Base-by-base conservation (phyloP, 2,329 filamentous ascomycete genomes). In the Ophiocordyceps camponoti-saundersi region DNA sequence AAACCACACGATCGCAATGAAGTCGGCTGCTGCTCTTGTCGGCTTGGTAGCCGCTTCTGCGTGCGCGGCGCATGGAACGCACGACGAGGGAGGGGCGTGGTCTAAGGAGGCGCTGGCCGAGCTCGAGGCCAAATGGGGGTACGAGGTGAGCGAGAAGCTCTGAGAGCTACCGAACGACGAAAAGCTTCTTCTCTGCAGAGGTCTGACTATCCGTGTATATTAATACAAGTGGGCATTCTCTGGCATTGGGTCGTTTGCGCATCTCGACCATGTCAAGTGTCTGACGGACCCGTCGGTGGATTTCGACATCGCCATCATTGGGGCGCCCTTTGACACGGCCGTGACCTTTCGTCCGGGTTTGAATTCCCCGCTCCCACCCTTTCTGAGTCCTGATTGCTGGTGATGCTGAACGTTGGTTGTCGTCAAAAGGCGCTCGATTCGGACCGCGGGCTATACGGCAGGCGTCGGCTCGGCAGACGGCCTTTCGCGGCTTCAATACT, bases 381-480 rank as follows among this genome's bases (percentile, higher is more conserved):
- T 18, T 6, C 16, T n/a, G 6, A n/a, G 3, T 3, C 13, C 16
- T 16, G n/a, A n/a, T 18, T 16, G 36, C n/a, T 18, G 12, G n/a
- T 6, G n/a, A 2, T 40, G 36, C 15, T 23, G 21, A 42, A 3
- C 3, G 10, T 20, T 4, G 16, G 16, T 36, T 2, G 2, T 18
- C 34, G 34, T 36, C 7, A 16, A 1, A 50, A 68, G 73, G 82
- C 39, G 83, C 83, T 16, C 78, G 89, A 10, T 95, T 95, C 59
- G 89, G 89, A 0, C 89, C 89, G 32, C 79, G 86, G 42, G 85
- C 86, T 41, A 95, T 95, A 57, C 82, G 89, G 48, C 80, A 85
- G 39, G 88, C 86, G 40, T 90, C 85, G 30, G 73, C 81, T 8
- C 79, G 88, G 20, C 88, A 95, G 65, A 86, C 82, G 15, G 74